Evolutionary conservation across 2,329 filamentous ascomycete species (phyloP), one percentile per base, ranked within the genome.

Genomic region (Tolypocladium tropicale): DNA sequence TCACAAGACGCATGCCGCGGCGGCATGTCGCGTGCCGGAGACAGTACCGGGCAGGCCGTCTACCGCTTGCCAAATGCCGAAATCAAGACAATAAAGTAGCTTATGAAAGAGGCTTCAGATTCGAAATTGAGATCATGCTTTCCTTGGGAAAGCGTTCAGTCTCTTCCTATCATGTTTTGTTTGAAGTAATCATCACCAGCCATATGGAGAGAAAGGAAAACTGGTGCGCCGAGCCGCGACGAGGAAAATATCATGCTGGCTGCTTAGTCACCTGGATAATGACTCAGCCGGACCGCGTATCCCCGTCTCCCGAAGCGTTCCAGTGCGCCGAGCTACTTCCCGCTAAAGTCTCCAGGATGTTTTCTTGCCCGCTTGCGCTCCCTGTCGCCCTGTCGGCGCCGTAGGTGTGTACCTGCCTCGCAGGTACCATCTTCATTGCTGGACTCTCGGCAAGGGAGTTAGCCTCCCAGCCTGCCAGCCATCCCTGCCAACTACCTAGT

Each of bases 161-260:
- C 81, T 85, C 82, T 85, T 85, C 82, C 82, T 85, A 85, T 85
- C 78, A 82, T 82, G 67, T 73, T 74, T n/a, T 73, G 75, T 74
- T 69, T 67, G 69, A 68, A 52, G 59, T 72, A 78, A 81, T 84
- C 82, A 84, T 85, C 82, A 85, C 69, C 56, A 83, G 80, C 81
- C 75, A 69, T 70, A 64, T 67, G 61, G 66, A 65, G 62, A 64
- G 60, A 62, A 62, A 63, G 62, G 59, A 32, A 32, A 32, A 32
- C 5, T 49, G 28, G 28, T 32, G 28, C 7, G 25, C 4, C 9
- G 28, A 28, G 16, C 28, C 28, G 28, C 16, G 6, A 32, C 16
- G 46, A 32, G 46, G 16, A 49, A 49, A 49, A 49, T 32, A 49
- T 32, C 9, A 32, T 49, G 16, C 16, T 14, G 28, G 14, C 43